These are phyloP conservation scores for Ganoderma resinaceum DNA, from an alignment of 1,284 basidiomycete genomes.

Conservation along the genomic window DNA sequence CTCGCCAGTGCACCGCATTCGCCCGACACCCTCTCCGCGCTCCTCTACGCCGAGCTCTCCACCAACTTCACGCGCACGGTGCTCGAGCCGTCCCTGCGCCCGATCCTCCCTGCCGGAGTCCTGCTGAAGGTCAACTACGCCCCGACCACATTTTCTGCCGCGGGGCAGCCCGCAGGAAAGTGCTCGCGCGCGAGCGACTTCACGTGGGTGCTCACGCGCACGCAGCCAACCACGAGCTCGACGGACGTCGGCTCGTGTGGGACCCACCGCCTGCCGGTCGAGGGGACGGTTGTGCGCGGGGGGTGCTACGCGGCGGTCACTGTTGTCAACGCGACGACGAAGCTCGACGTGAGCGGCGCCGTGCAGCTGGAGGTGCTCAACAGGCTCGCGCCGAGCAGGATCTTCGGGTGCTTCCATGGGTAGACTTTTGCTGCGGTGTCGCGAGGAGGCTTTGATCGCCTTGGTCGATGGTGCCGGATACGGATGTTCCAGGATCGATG, in stretches of 20 bases:
- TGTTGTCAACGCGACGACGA: slow-evolving; percentile 52
- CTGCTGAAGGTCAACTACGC: slow-evolving; percentile 62
- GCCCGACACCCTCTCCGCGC: slow-evolving; percentile 43
- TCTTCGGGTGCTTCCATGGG: slow-evolving; percentile 16
- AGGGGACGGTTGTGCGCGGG: slow-evolving; percentile 16
- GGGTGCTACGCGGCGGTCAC: slow-evolving; percentile 56
- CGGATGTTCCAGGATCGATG: background rate
- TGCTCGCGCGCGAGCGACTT: slow-evolving; percentile 47
- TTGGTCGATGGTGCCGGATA: background rate
- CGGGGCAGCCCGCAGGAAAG: slow-evolving; percentile 27
- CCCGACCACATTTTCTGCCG: slow-evolving; percentile 35
- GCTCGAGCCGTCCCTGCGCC: slow-evolving; percentile 38
- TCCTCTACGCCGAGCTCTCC: slow-evolving; percentile 50
- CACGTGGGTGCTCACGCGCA: slow-evolving; percentile 55
- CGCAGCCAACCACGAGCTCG: slow-evolving; percentile 38
- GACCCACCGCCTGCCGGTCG: slow-evolving; percentile 45
- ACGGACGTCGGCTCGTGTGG: slow-evolving; percentile 54
- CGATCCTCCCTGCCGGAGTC: slow-evolving; percentile 49
- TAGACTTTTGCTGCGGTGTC: background rate
- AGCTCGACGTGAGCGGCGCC: slow-evolving; percentile 49
- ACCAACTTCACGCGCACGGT: slow-evolving; percentile 48
- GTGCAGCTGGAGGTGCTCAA: slow-evolving; percentile 49
- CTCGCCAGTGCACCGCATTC: slow-evolving; percentile 44
- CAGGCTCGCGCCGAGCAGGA: slow-evolving; percentile 34
- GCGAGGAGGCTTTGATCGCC: background rate